A percentile compares a stretch with the other conserved stretches of the same genome.
Conservation (phyloP, 1,284 basidiomycete species). For the Sporisorium reilianum region DNA sequence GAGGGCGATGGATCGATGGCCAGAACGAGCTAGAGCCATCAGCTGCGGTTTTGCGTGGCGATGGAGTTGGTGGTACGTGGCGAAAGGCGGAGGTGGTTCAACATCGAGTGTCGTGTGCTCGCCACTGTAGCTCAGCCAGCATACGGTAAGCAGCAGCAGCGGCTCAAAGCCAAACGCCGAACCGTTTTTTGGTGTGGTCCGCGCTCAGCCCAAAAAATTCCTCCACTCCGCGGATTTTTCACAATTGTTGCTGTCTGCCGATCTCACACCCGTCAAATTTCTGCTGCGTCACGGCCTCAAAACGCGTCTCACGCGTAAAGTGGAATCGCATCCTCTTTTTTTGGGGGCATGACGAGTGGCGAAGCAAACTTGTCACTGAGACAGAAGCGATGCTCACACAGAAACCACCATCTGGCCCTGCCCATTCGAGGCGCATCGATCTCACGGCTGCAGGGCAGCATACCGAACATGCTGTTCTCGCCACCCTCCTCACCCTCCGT, state of each 20-base stretch:
- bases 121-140: slow-evolving; percentile 6
- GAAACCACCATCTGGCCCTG: slow-evolving; percentile 1
- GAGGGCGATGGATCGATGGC: slow-evolving; percentile 17
- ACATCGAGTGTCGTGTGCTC: slow-evolving; percentile 21
- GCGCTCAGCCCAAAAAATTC: slow-evolving; percentile 7
- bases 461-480: slow-evolving; percentile 21
- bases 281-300: background rate
- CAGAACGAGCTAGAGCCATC: slow-evolving; percentile 41
- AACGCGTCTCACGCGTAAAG: slow-evolving; percentile 47
- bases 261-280: slow-evolving; percentile 13
- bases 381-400: background rate
- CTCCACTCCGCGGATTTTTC: slow-evolving; percentile 13
- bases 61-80: background rate
- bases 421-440: background rate
- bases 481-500: slow-evolving; percentile 42
- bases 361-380: background rate
- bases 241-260: background rate
- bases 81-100: background rate
- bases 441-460: background rate
- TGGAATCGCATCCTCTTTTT: slow-evolving; percentile 9
- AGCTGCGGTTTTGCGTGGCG: background rate
- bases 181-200: slow-evolving; percentile 12
- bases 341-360: slow-evolving; percentile 9
- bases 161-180: slow-evolving; percentile 8
- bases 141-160: slow-evolving; percentile 20